Evolutionary conservation across 352 stramenopile genomes (phyloP), one percentile per base, ranked within the genome.

Genomic region (Saprolegnia parasitica): DNA sequence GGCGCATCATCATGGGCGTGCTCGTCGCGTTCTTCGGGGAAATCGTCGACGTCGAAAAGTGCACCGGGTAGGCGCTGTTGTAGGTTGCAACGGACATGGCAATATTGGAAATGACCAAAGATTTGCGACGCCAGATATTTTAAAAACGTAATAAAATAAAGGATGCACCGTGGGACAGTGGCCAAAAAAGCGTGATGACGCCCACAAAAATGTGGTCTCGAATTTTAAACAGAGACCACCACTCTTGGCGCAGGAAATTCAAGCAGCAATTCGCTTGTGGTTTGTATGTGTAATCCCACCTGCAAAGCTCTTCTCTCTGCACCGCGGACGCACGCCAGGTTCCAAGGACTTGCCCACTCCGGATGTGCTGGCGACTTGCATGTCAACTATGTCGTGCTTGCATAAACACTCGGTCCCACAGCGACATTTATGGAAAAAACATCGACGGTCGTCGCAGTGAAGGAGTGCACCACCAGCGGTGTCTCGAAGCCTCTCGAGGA

Each of bases 31-130:
- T 16, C 52, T 60, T 60, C 3, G 52, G 52, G 11, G 52, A 60
- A 24, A 60, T 60, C 24, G 52, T 55, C 24, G 47, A 55, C 24
- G 47, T 55, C 24, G 24, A 55, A 55, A 55, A 60, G 52, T 60
- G 11, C 42, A 49, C 11, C 11, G 11, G 42, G 42, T 11, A 49
- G 42, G 18, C 11, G 52, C 35, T 60, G 13, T 24, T 16, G 52
- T 52, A 35, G 58, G 16, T 55, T 67, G 42, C 61, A 18, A 67
- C 61, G 6, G 61, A 67, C 61, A 67, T 67, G 37, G 61, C 40
- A 46, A 39, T 39, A 32, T 45, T n/a, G 21, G 40, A 29, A 67
- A 67, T 67, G 61, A 55, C 61, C 24, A 56, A 23, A n/a, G 20
- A 52, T 64, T 13, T 20, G 46, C 21, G 18, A 66, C 46, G 47